Percentiles rank a stretch among this genome's conserved stretches.
These are phyloP conservation scores for Isatis lusitanica DNA, from an alignment of 441 rosid species.

Conservation along the genomic window DNA sequence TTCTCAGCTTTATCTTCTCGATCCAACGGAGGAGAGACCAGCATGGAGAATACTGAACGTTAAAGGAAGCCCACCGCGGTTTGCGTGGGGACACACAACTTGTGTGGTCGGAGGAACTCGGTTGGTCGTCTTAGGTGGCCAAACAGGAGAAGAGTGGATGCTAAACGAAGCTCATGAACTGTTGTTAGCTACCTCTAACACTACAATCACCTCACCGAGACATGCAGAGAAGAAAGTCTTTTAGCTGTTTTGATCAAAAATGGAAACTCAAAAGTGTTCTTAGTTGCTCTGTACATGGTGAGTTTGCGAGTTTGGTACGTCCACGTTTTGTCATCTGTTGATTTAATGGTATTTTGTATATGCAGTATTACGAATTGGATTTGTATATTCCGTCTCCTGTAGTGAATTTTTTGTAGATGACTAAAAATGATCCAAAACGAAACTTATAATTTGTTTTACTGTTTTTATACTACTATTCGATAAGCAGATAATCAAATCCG, in stretches of 20 bases:
- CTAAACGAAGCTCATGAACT: slow-evolving; percentile 86
- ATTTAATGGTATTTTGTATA: slow-evolving; percentile 20
- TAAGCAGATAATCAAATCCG: too few species aligned
- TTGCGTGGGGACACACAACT: slow-evolving; percentile 98
- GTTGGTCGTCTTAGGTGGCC: slow-evolving; percentile 90
- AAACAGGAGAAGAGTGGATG: slow-evolving; percentile 98
- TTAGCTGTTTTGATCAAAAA: slow-evolving; percentile 10
- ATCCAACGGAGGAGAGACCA: slow-evolving; percentile 90
- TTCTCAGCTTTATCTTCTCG: slow-evolving; percentile 85
- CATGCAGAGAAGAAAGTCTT: slow-evolving; percentile 7
- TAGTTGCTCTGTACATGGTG: slow-evolving; percentile 23
- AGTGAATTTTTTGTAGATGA: slow-evolving; percentile 16
- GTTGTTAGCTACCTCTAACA: slow-evolving; percentile 55
- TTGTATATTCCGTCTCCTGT: slow-evolving; percentile 12
- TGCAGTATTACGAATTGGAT: slow-evolving; percentile 3
- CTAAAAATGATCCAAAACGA: not conserved
- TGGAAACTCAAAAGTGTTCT: slow-evolving; percentile 9
- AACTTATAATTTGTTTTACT: too few species aligned
- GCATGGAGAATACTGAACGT: slow-evolving; percentile 91
- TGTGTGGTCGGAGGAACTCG: slow-evolving; percentile 97
- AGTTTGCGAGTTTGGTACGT: slow-evolving; percentile 14
- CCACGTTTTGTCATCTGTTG: slow-evolving; percentile 22
- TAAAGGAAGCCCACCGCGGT: slow-evolving; percentile 81
- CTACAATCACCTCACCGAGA: slow-evolving; percentile 32
- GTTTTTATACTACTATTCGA: too few species aligned